Evolutionary conservation across 768 basidiomycete genomes (phyloP), one percentile per base, ranked within the genome.

Genomic region (Collybia mongolica): DNA sequence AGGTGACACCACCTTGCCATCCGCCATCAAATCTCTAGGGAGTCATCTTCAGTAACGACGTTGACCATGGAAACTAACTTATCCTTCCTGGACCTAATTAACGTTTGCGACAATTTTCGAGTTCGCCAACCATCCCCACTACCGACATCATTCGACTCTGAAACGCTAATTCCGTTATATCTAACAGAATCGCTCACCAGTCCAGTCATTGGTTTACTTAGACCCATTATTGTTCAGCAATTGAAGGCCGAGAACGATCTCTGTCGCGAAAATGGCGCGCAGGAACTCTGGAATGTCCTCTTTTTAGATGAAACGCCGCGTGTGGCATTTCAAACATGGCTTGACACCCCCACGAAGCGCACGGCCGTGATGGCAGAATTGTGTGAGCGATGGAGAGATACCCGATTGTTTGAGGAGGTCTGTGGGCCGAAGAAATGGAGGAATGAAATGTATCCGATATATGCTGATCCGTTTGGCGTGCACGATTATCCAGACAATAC

Each of bases 401-500:
- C 65, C 4, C 82, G 76, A 6, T 60, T 81, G 23, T 90, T 86
- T 56, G 60, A 76, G 15, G 78, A 83, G 46, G 73, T 84, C 24
- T 87, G 90, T 63, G 86, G 88, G 3, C 83, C 81, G 14, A 74
- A 66, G 55, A 88, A 93, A 49, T 98, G 96, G 95, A 74, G 95
- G 39, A 73, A 77, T 50, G 97, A 99, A 73, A 67, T 82, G 63
- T 98, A 97, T 61, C 77, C 88, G 19, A 71, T 89, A 35, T 92
- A 90, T 64, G 74, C 74, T 11, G 76, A 84, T 56, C 88, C 90
- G 1, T 84, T 90, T 58, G 83, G 83, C 7, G 59, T 63, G 24
- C 77, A 77, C 57, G 78, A 84, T 51, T 65, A 79, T 61, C 75
- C 73, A 47, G 56, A 60, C 26, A 46, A 69, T 24, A 67, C 61